These are phyloP conservation scores for Priceomyces medius DNA, from an alignment of 805 yeast species.

Conservation along the genomic window DNA sequence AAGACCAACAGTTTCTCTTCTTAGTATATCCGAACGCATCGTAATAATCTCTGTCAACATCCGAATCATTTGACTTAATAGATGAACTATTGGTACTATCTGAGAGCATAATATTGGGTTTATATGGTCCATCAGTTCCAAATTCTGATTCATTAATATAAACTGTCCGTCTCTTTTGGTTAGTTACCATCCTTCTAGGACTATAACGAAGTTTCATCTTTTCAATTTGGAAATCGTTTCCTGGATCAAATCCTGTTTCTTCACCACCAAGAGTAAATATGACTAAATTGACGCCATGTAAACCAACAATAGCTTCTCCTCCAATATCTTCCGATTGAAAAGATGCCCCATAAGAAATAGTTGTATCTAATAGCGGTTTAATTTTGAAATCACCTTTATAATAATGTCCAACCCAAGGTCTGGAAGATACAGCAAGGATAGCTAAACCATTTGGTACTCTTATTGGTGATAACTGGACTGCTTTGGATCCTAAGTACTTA, in stretches of 20 bases:
- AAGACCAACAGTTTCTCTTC: conserved; percentile 40
- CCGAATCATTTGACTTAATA: neutral
- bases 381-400: conserved; percentile 35
- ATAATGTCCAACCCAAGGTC: conserved; percentile 56
- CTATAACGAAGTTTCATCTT: conserved; percentile 47
- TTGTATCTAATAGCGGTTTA: conserved; percentile 47
- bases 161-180: conserved; percentile 22
- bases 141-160: conserved; percentile 50
- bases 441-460: conserved; percentile 25
- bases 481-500: conserved; percentile 70
- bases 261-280: conserved; percentile 56
- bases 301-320: conserved; percentile 63
- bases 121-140: conserved; percentile 31
- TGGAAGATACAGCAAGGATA: conserved; percentile 51
- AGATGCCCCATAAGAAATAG: conserved; percentile 46
- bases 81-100: conserved; percentile 13
- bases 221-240: conserved; percentile 25
- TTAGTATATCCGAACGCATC: conserved; percentile 48
- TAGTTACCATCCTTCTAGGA: conserved; percentile 44
- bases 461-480: conserved; percentile 50
- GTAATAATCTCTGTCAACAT: conserved; percentile 28
- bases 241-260: conserved; percentile 23
- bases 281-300: conserved; percentile 49
- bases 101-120: neutral
- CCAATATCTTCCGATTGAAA: conserved; percentile 63